phyloP scores from a whole-genome alignment of 345 rosid genomes.

The Eucalyptus marginata region DNA sequence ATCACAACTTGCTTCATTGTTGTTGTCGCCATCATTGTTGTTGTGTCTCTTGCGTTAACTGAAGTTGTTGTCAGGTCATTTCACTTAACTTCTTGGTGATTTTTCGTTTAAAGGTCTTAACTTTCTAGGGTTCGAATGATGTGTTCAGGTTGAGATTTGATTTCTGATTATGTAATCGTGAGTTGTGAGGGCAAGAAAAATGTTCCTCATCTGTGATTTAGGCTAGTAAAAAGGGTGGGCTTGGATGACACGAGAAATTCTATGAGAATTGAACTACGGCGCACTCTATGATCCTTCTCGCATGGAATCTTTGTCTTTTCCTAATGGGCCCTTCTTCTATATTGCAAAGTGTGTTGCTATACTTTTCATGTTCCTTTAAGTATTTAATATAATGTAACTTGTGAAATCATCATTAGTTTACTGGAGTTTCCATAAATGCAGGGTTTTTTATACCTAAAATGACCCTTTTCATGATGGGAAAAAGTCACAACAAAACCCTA shows the following conservation, averaged over 20 bases:
- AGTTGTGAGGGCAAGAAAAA: neutral
- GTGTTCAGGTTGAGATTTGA: neutral
- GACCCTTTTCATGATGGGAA: neutral
- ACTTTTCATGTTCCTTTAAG: neutral
- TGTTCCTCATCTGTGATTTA: neutral
- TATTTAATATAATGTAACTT: neutral
- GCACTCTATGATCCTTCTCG: neutral
- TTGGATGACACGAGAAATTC: neutral
- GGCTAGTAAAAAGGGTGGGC: neutral
- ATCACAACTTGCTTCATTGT: neutral
- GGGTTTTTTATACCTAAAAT: neutral
- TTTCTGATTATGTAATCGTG: neutral
- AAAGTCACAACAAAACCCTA: no score
- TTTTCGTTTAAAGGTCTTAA: neutral
- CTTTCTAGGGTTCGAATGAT: neutral
- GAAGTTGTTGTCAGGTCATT: neutral
- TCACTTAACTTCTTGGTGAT: neutral
- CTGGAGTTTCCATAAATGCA: neutral
- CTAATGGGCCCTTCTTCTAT: neutral
- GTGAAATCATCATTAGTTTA: neutral
- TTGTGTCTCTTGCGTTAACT: neutral
- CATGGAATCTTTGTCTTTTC: neutral
- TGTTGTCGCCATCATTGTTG: neutral
- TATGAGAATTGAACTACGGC: neutral
- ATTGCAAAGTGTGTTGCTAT: neutral